Conservation (phyloP, 2,329 filamentous ascomycete genomes). For the Metarhizium rileyi region DNA sequence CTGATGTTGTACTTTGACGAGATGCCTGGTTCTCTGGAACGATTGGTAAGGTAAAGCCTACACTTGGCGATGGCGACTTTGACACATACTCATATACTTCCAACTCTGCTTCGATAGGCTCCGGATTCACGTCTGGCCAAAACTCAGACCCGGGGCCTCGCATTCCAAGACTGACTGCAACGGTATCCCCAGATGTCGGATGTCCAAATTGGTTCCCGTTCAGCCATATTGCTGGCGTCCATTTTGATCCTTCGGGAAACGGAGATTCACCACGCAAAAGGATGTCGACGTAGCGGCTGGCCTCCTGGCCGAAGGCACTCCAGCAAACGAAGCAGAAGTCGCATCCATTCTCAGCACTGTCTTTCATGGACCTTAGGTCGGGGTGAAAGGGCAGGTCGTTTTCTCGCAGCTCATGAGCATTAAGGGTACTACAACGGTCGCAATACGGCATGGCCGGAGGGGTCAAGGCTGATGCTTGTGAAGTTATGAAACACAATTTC, state of each 20-base stretch:
- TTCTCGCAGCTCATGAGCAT: not conserved
- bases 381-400: not conserved
- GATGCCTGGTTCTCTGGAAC: not conserved
- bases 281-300: not conserved
- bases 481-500: too few species aligned
- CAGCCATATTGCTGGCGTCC: not conserved
- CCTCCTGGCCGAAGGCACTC: not conserved
- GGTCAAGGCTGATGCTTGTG: not conserved
- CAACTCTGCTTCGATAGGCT: not conserved
- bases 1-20: not conserved
- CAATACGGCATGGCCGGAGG: not conserved
- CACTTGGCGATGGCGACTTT: not conserved
- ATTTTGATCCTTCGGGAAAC: not conserved
- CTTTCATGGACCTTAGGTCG: not conserved
- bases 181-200: not conserved
- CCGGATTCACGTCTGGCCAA: not conserved
- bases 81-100: not conserved
- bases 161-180: not conserved
- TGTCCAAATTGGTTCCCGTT: not conserved
- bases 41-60: not conserved
- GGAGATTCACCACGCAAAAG: not conserved
- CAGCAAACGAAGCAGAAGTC: not conserved
- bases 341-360: not conserved
- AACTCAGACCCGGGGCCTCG: not conserved
- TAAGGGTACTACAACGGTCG: not conserved